Conservation (phyloP, 352 stramenopile species). For the Peronosclerospora sorghi region DNA sequence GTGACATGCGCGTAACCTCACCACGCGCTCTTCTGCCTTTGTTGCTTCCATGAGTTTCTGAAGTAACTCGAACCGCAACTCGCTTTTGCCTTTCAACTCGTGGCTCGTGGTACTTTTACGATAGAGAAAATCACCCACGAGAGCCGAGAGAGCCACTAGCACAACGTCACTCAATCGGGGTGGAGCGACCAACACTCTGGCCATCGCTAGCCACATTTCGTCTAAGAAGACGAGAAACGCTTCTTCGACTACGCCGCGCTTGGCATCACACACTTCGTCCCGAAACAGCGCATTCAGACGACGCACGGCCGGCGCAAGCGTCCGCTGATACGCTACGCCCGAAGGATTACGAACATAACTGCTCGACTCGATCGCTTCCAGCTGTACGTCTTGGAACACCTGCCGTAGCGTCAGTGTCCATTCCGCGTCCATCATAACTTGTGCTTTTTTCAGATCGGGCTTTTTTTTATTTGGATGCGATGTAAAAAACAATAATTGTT, state of each 20-base stretch:
- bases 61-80: constrained; percentile 42
- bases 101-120: constrained; percentile 15
- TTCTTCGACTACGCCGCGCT: constrained; percentile 33
- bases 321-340: constrained; percentile 19
- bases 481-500: too few relatives aligned
- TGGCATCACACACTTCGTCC: constrained; percentile 33
- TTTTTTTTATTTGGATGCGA: too few relatives aligned
- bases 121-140: constrained; percentile 42
- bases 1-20: constrained; percentile 43
- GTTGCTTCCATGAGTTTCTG: constrained; percentile 34
- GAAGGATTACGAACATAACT: constrained; percentile 25
- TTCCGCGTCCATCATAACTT: constrained; percentile 25
- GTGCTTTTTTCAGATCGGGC: too few relatives aligned
- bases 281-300: constrained; percentile 37
- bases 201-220: constrained; percentile 45
- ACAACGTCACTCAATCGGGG: constrained; percentile 36
- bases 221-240: constrained; percentile 49
- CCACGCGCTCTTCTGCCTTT: constrained; percentile 48
- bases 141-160: constrained; percentile 33
- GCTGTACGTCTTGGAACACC: constrained; percentile 56
- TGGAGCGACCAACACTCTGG: constrained; percentile 32
- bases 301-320: constrained; percentile 37
- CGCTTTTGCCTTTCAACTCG: constrained; percentile 15
- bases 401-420: constrained; percentile 46
- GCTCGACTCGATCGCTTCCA: constrained; percentile 43